Evolutionary conservation across 768 basidiomycete species (phyloP), one percentile per base, ranked within the genome.

Genomic region (Cyclocybe aegerita): DNA sequence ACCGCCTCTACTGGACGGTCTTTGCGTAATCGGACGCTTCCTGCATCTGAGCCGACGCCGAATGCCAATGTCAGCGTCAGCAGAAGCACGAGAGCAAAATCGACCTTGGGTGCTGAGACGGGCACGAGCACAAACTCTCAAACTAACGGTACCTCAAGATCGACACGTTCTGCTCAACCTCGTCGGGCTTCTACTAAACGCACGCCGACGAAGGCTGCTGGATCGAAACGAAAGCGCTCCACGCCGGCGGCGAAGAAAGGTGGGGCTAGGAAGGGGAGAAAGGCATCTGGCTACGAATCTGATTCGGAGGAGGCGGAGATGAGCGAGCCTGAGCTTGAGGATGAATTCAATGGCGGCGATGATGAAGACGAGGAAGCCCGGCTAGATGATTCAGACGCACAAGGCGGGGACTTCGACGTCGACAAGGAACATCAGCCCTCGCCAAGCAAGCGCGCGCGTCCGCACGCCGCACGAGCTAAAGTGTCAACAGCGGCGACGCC

Each of bases 381-480:
- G 58, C 64, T 61, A 46, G 57, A 63, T 49, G 60, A 47, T 34
- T 57, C 58, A 17, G 51, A 48, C 36, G 55, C 52, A 34, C 48
- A 58, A 35, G 56, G 60, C 47, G 60, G 55, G n/a, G 54, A 51
- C 17, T 23, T 23, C 23, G 49, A 50, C 35, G 55, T 23, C 23
- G 49, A 50, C 35, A 54, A 55, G 14, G 49, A 41, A 5, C 54
- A 46, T 34, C 57, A 52, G 33, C 36, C 55, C 35, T 62, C 61
- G 41, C 64, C 59, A 60, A 74, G 60, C 65, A 75, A 69, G 64
- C 67, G 60, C 60, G 54, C 60, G 39, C 62, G 53, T 46, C 54
- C 29, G 34, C 58, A 53, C 29, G 52, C 47, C 23, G 40, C 47
- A 30, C 39, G 57, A 29, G 51, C 60, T 31, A 54, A 69, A 54